These are phyloP conservation scores for Colletotrichum sp. DNA, from an alignment of 2,329 filamentous ascomycete genomes.

Conservation along the genomic window DNA sequence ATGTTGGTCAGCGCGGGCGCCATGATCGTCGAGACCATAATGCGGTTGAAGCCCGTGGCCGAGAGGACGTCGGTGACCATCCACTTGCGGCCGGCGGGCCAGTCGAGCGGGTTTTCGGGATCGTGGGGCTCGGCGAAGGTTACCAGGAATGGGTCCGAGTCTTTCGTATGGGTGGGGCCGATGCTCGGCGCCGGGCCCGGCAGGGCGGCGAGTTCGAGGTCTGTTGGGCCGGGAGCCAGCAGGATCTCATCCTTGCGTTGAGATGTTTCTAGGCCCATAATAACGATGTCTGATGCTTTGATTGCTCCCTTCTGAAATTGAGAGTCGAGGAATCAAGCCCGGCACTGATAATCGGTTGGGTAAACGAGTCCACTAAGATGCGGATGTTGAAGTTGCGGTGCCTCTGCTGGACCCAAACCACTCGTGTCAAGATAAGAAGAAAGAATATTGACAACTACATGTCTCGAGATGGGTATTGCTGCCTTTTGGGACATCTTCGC, in stretches of 20 bases:
- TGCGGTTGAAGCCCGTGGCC: constrained; percentile 54
- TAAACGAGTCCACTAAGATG: not conserved
- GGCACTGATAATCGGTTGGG: not conserved
- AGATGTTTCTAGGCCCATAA: not conserved
- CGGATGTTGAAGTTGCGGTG: not conserved
- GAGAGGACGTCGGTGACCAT: constrained; percentile 52
- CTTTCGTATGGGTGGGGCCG: not conserved
- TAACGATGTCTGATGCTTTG: not conserved
- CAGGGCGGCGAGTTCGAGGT: not conserved
- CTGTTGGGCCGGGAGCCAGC: not conserved
- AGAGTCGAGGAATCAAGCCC: not conserved
- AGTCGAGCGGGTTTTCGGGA: constrained; percentile 42
- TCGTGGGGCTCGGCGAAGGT: constrained; percentile 31
- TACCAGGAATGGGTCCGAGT: not conserved
- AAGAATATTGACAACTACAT: not conserved
- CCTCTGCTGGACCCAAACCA: not conserved
- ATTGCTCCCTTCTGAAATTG: not conserved
- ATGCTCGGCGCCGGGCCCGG: not conserved
- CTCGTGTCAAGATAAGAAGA: not conserved
- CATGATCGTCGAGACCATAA: constrained; percentile 58
- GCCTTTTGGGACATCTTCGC: not conserved
- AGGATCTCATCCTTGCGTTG: rapidly evolving
- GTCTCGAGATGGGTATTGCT: not conserved
- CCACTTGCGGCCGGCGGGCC: constrained; percentile 49
- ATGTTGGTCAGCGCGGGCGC: constrained; percentile 55